A percentile compares a stretch with the other conserved stretches of the same genome.
These are phyloP conservation scores for Aspergillus sp. DNA, from an alignment of 2,329 filamentous ascomycete species.

Conservation along the genomic window DNA sequence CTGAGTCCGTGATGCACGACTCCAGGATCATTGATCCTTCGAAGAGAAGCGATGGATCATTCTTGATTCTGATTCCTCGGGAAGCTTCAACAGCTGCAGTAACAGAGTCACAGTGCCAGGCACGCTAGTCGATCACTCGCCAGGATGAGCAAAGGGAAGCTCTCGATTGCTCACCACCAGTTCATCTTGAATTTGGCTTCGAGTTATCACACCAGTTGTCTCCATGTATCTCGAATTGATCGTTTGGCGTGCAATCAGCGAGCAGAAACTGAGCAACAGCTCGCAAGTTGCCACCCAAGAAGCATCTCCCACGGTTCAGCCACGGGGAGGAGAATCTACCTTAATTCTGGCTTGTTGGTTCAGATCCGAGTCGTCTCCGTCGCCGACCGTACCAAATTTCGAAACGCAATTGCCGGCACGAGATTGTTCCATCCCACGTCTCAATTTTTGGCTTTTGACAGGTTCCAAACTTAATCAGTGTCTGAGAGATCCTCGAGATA, in stretches of 20 bases:
- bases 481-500: neutral
- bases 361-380: too few relatives aligned
- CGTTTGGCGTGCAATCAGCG: neutral
- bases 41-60: neutral
- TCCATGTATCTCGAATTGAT: neutral
- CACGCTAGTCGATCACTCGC: neutral
- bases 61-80: neutral
- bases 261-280: neutral
- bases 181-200: neutral
- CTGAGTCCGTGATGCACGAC: neutral
- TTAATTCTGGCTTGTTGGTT: neutral
- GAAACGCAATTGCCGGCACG: neutral
- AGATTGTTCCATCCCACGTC: neutral
- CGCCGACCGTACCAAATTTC: neutral
- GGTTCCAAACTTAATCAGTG: neutral
- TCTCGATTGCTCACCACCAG: neutral
- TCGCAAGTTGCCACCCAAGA: neutral
- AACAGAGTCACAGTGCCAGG: neutral
- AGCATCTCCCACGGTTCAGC: neutral
- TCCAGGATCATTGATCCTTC: neutral
- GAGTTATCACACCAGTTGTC: neutral
- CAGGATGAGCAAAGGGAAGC: neutral
- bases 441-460: neutral
- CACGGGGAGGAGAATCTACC: neutral
- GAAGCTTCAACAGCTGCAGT: neutral